Evolutionary conservation across 2,329 filamentous ascomycete genomes (phyloP).

Genomic region (Lasiodiplodia citricola): DNA sequence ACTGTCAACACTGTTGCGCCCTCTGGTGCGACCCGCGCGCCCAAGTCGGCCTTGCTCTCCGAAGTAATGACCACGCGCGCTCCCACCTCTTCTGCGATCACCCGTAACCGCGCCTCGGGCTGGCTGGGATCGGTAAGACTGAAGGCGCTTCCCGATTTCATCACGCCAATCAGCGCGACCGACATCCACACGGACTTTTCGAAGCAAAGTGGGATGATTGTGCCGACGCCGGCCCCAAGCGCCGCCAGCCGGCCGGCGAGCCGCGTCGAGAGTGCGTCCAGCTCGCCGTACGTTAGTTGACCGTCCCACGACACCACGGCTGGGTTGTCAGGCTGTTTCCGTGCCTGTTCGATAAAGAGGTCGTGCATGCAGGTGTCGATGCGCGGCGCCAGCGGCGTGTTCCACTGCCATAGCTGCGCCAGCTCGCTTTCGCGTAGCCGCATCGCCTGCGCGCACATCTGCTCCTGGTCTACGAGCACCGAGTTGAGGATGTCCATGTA

Average conservation of each 20-base stretch:
- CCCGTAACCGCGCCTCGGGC: not conserved
- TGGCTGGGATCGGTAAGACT: conserved; percentile 38
- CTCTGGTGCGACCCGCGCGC: conserved; percentile 39
- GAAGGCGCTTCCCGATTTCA: conserved; percentile 39
- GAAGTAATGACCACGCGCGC: not conserved
- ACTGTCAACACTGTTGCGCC: conserved; percentile 29
- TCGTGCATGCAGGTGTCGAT: too few species aligned
- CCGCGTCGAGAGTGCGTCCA: conserved; percentile 35
- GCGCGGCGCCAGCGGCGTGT: conserved; percentile 40
- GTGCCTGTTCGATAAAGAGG: conserved; percentile 45
- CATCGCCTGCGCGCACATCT: conserved; percentile 42
- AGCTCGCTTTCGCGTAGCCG: conserved; percentile 47
- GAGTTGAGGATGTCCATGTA: too few species aligned
- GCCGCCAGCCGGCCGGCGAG: conserved; percentile 38
- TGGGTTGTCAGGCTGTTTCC: conserved; percentile 40
- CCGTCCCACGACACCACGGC: conserved; percentile 42
- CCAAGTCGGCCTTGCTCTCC: conserved; percentile 30
- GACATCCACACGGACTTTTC: conserved; percentile 45
- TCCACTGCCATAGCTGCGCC: conserved; percentile 56
- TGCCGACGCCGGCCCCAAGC: conserved; percentile 38
- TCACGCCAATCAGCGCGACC: conserved; percentile 45
- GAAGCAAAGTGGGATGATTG: conserved; percentile 44
- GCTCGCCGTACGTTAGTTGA: conserved; percentile 39
- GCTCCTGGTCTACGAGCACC: conserved; percentile 43
- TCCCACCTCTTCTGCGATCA: not conserved